These are phyloP conservation scores for Leccinum subrobustum DNA, from an alignment of 1,284 basidiomycete species.

Conservation along the genomic window DNA sequence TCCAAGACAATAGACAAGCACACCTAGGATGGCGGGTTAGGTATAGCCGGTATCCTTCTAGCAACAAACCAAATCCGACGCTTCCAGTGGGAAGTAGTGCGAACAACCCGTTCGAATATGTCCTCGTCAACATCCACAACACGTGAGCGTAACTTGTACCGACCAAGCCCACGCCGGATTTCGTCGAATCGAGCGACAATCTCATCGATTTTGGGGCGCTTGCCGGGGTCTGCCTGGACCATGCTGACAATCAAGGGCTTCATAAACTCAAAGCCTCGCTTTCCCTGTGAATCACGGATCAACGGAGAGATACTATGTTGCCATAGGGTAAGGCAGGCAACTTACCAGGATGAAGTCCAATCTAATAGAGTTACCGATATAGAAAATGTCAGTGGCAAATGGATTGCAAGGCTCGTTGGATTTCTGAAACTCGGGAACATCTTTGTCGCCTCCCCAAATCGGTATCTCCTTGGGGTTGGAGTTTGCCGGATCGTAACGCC, in stretches of 20 bases:
- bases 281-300: background rate
- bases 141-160: background rate
- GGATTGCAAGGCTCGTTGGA: constrained; percentile 12
- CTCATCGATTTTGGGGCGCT: background rate
- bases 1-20: background rate
- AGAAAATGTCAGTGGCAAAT: constrained; percentile 12
- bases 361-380: constrained; percentile 25
- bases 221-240: background rate
- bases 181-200: background rate
- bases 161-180: background rate
- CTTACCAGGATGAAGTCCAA: constrained; percentile 6
- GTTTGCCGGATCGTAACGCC: background rate
- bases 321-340: background rate
- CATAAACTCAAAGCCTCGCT: background rate
- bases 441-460: constrained; percentile 2
- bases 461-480: background rate
- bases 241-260: background rate
- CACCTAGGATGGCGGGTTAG: background rate
- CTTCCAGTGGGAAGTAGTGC: background rate
- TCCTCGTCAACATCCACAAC: background rate
- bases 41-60: background rate
- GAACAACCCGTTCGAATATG: background rate
- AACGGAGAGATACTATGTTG: background rate
- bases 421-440: constrained; percentile 9
- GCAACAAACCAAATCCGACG: background rate